Conservation (phyloP, 2,329 filamentous ascomycete genomes). For the Cladorrhinum sp. region DNA sequence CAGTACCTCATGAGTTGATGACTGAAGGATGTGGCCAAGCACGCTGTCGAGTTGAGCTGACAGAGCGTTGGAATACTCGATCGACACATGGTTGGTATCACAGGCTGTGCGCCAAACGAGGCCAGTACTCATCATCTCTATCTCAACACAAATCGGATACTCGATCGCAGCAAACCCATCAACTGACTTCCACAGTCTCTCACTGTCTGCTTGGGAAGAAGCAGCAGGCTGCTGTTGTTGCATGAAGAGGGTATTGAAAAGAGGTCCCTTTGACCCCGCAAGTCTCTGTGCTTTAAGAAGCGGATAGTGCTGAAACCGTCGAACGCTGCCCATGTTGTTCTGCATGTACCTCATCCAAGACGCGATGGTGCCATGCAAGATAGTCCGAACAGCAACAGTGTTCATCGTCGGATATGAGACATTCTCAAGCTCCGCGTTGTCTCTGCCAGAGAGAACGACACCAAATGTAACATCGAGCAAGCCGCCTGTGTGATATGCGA, state of each 20-base stretch:
- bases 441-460: slow-evolving; percentile 79
- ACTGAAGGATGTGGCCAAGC: slow-evolving; percentile 53
- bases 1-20: slow-evolving; percentile 51
- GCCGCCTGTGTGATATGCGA: slow-evolving; percentile 58
- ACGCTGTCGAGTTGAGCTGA: slow-evolving; percentile 58
- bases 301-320: slow-evolving; percentile 74
- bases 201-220: neutral
- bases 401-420: slow-evolving; percentile 91
- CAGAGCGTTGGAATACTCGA: slow-evolving; percentile 46
- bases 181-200: slow-evolving; percentile 58
- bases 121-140: slow-evolving; percentile 57
- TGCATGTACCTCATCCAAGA: slow-evolving; percentile 73
- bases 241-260: slow-evolving; percentile 59
- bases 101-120: slow-evolving; percentile 72
- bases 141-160: slow-evolving; percentile 78
- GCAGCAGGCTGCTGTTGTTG: slow-evolving; percentile 40
- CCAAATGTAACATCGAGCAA: slow-evolving; percentile 79
- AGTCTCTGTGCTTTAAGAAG: slow-evolving; percentile 65
- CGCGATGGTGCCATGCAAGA: slow-evolving; percentile 65
- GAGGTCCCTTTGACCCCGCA: slow-evolving; percentile 32
- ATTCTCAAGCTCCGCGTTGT: slow-evolving; percentile 63
- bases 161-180: slow-evolving; percentile 67
- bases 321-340: slow-evolving; percentile 61
- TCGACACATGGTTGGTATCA: slow-evolving; percentile 53
- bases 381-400: slow-evolving; percentile 70